Evolutionary conservation across 1,284 basidiomycete species (phyloP), one percentile per base, ranked within the genome.

Genomic region (Naganishia sp.): DNA sequence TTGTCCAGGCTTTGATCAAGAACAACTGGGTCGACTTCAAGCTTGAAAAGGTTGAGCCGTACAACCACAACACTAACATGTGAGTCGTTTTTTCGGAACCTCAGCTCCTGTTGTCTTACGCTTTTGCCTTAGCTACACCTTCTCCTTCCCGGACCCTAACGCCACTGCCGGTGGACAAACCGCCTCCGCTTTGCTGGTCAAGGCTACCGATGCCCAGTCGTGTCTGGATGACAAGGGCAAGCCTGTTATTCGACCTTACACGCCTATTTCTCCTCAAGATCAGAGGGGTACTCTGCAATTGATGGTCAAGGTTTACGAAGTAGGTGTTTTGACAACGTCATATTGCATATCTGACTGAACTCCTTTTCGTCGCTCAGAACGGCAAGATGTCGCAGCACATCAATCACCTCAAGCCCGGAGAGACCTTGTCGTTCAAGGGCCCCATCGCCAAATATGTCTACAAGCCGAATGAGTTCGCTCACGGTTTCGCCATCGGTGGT

Each of bases 31-130:
- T 70, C 16, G 71, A 78, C 31, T 77, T 97, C 79, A 89, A 87
- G 75, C 85, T 98, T 73, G 90, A 90, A 80, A 86, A 88, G 75
- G 82, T 97, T 72, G 84, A 88, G 72, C 87, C 88, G 2, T 97
- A 97, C 84, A 99, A 95, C 84, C 89, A 95, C 84, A 93, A 95
- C 81, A 88, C 90, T 6, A 83, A 89, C 43, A 85, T 85, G 84
- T 89, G 71, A 68, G 82, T 77, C 48, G 7, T 36, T 28, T 31
- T 21, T 56, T 53, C 39, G n/a, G 25, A 44, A 4, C 53, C 36
- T 11, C 4, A 55, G 39, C 18, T 50, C 21, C 49, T 56, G 45
- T 43, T 15, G n/a, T 63, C 13, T 25, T 16, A 3, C 39, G 4
- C 54, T 4, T 9, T 31, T 33, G 28, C 1, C 70, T 88, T 86